Conservation (phyloP, 768 basidiomycete species). For the Gloeophyllum trabeum region DNA sequence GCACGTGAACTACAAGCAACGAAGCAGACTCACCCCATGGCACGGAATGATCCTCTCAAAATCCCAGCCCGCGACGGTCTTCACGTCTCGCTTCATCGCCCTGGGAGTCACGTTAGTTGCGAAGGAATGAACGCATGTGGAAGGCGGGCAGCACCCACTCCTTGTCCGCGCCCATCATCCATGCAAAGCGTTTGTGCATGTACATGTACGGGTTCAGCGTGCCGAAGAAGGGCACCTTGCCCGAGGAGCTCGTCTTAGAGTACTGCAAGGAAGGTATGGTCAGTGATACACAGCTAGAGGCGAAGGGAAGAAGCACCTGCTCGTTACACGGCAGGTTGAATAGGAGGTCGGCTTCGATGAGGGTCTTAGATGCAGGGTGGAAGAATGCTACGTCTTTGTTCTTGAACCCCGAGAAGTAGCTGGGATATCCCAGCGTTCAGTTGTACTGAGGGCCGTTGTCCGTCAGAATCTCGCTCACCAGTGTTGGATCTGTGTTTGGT, state of each 20-base stretch:
- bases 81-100: conserved; percentile 51
- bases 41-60: conserved; percentile 69
- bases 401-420: conserved; percentile 58
- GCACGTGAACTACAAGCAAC: neutral
- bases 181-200: conserved; percentile 16
- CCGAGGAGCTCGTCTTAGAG: conserved; percentile 21
- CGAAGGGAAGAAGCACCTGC: conserved; percentile 31
- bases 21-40: conserved; percentile 34
- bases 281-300: neutral
- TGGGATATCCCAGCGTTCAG: too few species aligned
- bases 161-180: conserved; percentile 14
- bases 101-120: conserved; percentile 13
- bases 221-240: conserved; percentile 12
- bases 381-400: conserved; percentile 83
- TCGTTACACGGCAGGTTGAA: conserved; percentile 75
- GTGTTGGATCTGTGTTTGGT: conserved; percentile 14
- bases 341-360: conserved; percentile 75
- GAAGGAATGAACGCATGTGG: too few species aligned
- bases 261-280: conserved; percentile 16
- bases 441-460: too few species aligned
- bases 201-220: conserved; percentile 12
- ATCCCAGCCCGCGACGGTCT: conserved; percentile 60
- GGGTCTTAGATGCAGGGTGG: conserved; percentile 56
- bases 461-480: too few species aligned
- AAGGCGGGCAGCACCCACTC: conserved; percentile 11